phyloP scores from a whole-genome alignment of 2,329 filamentous ascomycete species.

The Aspergillus clavatus region DNA sequence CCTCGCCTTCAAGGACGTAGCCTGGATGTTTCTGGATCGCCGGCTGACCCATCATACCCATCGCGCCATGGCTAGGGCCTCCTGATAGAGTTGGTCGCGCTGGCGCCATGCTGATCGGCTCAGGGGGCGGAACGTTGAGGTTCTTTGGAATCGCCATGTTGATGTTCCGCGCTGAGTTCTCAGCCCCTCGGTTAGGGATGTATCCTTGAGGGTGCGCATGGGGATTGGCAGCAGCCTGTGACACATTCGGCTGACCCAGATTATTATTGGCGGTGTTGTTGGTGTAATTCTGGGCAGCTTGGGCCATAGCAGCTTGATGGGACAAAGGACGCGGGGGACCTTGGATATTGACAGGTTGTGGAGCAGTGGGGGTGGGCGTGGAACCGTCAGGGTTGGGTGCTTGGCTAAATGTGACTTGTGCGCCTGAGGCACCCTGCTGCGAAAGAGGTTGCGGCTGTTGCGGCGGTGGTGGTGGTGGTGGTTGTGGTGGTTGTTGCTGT shows the following conservation, averaged over 20 bases:
- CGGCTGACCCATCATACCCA: constrained; percentile 82
- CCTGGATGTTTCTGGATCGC: constrained; percentile 75
- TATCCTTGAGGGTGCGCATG: constrained; percentile 41
- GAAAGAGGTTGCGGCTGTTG: constrained; percentile 25
- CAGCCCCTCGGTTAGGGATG: constrained; percentile 38
- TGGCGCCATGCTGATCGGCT: constrained; percentile 67
- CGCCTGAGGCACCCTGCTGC: constrained; percentile 27
- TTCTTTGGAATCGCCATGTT: constrained; percentile 82
- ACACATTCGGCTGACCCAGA: constrained; percentile 21
- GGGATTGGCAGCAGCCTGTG: constrained; percentile 29
- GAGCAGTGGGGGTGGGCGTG: constrained; percentile 27
- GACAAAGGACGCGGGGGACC: constrained; percentile 41
- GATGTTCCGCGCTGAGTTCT: constrained; percentile 42
- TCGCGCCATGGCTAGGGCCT: constrained; percentile 67
- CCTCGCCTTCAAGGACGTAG: constrained; percentile 85
- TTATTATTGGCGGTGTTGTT: constrained; percentile 24
- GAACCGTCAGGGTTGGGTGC: constrained; percentile 29
- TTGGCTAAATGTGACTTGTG: constrained; percentile 28
- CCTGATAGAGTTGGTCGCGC: constrained; percentile 78
- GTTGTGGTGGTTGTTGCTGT: constrained; percentile 26
- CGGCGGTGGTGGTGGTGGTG: constrained; percentile 12
- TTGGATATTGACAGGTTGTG: constrained; percentile 28
- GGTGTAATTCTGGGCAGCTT: constrained; percentile 42
- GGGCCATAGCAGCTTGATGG: constrained; percentile 44
- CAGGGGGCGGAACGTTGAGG: constrained; percentile 66